phyloP scores from a whole-genome alignment of 1,284 basidiomycete genomes.

The Marasmius oreades region DNA sequence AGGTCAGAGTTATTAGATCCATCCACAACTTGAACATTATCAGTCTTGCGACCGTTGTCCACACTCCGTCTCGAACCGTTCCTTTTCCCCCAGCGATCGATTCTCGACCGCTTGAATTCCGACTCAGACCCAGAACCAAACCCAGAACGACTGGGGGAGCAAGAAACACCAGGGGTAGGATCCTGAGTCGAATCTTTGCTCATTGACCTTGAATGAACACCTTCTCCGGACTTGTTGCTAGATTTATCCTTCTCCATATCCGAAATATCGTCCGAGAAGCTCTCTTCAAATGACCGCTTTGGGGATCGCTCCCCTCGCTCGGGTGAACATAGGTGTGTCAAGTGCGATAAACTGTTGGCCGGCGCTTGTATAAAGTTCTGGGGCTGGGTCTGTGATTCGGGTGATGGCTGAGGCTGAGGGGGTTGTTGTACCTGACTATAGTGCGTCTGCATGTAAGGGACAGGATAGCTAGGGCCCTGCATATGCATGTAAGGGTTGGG shows the following conservation, averaged over 20 bases:
- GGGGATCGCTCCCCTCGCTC: slow-evolving; percentile 38
- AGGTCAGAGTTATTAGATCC: neutral
- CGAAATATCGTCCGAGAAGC: slow-evolving; percentile 9
- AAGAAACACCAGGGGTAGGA: neutral
- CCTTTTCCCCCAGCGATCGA: neutral
- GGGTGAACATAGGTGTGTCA: slow-evolving; percentile 11
- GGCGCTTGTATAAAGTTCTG: slow-evolving; percentile 5
- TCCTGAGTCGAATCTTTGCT: neutral
- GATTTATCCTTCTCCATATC: neutral
- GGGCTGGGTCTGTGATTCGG: neutral
- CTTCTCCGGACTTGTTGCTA: neutral
- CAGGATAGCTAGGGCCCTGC: neutral
- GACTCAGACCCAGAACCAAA: slow-evolving; percentile 1
- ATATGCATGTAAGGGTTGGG: slow-evolving; percentile 1
- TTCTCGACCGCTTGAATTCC: neutral
- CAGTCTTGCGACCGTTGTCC: neutral
- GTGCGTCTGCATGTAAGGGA: neutral
- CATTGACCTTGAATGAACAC: neutral
- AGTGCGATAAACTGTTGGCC: slow-evolving; percentile 9
- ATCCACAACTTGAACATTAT: neutral
- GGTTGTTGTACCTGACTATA: slow-evolving; percentile 27
- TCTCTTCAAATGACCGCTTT: slow-evolving; percentile 65
- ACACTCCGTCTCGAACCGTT: neutral
- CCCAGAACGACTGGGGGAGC: neutral
- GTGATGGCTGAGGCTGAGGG: slow-evolving; percentile 22